Percentiles rank a stretch among this genome's conserved stretches.
Conservation (phyloP, 495 filamentous ascomycete species). For the Penicillium salamii region DNA sequence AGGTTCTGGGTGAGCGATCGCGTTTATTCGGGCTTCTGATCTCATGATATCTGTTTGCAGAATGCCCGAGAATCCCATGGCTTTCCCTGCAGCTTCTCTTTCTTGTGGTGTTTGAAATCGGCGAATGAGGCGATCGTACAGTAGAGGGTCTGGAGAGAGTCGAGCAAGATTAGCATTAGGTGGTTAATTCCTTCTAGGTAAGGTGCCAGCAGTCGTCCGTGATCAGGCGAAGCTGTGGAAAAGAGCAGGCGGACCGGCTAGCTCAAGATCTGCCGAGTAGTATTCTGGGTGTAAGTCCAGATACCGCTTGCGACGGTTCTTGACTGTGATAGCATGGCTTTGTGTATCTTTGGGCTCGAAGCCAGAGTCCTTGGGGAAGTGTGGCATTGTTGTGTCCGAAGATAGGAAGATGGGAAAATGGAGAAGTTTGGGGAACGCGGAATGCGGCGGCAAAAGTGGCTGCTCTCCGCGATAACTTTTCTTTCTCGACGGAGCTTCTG, state of each 20-base stretch:
- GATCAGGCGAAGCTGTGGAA: conserved; percentile 3
- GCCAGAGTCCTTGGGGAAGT: conserved; percentile 35
- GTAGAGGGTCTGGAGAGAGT: conserved; percentile 60
- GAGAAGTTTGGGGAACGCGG: conserved; percentile 25
- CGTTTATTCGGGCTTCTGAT: conserved; percentile 69
- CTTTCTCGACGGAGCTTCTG: conserved; percentile 1
- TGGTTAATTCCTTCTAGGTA: conserved; percentile 5
- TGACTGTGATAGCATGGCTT: conserved; percentile 38
- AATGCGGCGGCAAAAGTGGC: conserved; percentile 32
- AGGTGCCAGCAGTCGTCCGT: conserved; percentile 3
- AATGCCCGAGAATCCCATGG: conserved; percentile 70
- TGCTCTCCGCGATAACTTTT: conserved; percentile 16
- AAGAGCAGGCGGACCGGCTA: conserved; percentile 56
- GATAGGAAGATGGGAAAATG: no score
- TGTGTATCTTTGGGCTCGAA: conserved; percentile 13
- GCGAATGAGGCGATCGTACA: conserved; percentile 77
- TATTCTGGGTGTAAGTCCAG: conserved; percentile 63
- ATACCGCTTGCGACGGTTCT: conserved; percentile 65
- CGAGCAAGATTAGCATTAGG: conserved; percentile 18
- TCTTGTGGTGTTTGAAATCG: conserved; percentile 73
- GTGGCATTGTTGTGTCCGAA: conserved; percentile 32
- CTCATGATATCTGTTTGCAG: conserved; percentile 69
- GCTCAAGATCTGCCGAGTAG: conserved; percentile 60
- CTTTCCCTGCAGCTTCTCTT: conserved; percentile 66
- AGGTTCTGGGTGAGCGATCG: conserved; percentile 54